A percentile compares a stretch with the other conserved stretches of the same genome.
phyloP scores from a whole-genome alignment of 208 protist genomes.

The Porcisia hertigi region DNA sequence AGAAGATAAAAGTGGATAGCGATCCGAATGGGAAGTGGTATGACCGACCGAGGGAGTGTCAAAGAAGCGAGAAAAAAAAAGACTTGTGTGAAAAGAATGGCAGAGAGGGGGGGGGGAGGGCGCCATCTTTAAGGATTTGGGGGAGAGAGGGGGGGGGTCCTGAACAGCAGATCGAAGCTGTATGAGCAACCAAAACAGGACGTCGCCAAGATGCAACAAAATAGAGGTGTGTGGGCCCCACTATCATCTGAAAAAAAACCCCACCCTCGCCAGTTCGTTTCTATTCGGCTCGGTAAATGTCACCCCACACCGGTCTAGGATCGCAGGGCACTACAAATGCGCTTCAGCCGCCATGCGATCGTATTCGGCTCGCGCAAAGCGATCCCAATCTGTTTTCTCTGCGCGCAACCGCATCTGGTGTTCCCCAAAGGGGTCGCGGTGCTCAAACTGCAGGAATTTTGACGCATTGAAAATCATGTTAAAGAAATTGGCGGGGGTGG shows the following conservation, averaged over 20 bases:
- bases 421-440: constrained; percentile 87
- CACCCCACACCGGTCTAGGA: background rate
- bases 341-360: constrained; percentile 90
- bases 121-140: background rate
- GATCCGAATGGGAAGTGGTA: background rate
- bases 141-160: background rate
- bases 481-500: constrained; percentile 91
- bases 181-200: background rate
- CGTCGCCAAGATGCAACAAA: background rate
- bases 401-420: constrained; percentile 65
- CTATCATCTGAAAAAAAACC: background rate
- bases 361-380: constrained; percentile 93
- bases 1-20: background rate
- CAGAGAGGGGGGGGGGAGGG: background rate
- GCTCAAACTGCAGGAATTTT: constrained; percentile 95
- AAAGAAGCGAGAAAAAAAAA: background rate
- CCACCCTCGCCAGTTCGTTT: background rate
- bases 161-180: background rate
- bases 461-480: constrained; percentile 95
- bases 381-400: constrained; percentile 92
- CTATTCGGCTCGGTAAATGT: background rate
- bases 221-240: no score
- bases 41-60: background rate
- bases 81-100: background rate
- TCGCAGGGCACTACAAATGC: constrained; percentile 23